Evolutionary conservation across 2,329 filamentous ascomycete genomes (phyloP).

Genomic region (Clonostachys rosea): DNA sequence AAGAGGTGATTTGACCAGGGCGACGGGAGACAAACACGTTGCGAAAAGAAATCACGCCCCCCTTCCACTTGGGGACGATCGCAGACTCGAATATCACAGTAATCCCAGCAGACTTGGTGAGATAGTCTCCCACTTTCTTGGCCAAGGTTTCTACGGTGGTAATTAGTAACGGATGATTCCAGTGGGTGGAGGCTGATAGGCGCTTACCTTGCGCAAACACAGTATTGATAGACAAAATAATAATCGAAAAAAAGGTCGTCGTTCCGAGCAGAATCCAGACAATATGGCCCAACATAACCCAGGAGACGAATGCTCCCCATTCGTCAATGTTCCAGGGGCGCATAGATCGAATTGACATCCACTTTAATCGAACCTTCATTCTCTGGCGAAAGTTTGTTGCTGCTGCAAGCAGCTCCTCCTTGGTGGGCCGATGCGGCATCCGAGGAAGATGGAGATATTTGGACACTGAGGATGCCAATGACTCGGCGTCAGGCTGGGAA

Average conservation of each 20-base stretch:
- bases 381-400: conserved; percentile 92
- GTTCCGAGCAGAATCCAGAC: conserved; percentile 96
- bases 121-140: conserved; percentile 89
- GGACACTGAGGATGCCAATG: conserved; percentile 46
- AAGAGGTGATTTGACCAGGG: conserved; percentile 74
- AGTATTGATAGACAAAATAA: conserved; percentile 90
- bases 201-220: conserved; percentile 83
- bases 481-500: conserved; percentile 17
- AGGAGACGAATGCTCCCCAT: conserved; percentile 90
- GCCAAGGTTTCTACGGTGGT: conserved; percentile 74
- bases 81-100: conserved; percentile 96
- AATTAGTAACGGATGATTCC: neutral
- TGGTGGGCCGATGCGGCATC: conserved; percentile 83
- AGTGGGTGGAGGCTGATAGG: neutral
- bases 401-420: conserved; percentile 87
- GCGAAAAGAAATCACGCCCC: conserved; percentile 92
- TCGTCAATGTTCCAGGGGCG: conserved; percentile 95
- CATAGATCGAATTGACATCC: conserved; percentile 91
- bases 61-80: conserved; percentile 92
- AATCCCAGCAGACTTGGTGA: conserved; percentile 88
- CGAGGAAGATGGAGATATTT: conserved; percentile 60
- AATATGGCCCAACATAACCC: conserved; percentile 89
- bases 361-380: conserved; percentile 89
- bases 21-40: conserved; percentile 94
- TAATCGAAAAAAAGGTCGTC: conserved; percentile 90